Evolutionary conservation across 306 rosid genomes (phyloP), one percentile per base, ranked within the genome.

Genomic region (Vicia faba): DNA sequence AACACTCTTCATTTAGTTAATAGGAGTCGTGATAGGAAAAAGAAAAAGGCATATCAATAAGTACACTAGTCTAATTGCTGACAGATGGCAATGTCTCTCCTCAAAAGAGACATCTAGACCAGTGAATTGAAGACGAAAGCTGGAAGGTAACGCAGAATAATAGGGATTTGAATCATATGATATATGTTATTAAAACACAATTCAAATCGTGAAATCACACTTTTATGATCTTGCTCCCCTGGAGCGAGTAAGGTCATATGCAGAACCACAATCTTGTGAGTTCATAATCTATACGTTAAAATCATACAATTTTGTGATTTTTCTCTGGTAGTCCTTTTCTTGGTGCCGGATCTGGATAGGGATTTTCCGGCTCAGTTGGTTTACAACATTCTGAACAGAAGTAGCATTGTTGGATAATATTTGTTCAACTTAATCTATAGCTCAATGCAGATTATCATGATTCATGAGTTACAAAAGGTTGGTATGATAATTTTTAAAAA

Each of bases 381-480:
- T 29, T 45, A 14, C 64, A 11, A 10, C 16, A 59, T 50, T 26
- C 29, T 35, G 18, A 40, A 61, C 49, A 64, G 16, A 50, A 43
- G 13, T 15, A 41, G 61, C 16, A 57, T 25, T 19, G 33, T 48
- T 16, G 26, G 35, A 46, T 58, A n/a, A 57, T 41, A 44, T 57
- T 50, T 15, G 45, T 38, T 57, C 50, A 35, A 58, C 8, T 63
- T 16, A 3, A 77, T 48, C 46, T 36, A 70, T 38, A 39, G 39
- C 48, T 44, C 62, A 48, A 57, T 3, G 54, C 48, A 65, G 10
- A 64, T 38, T 64, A 65, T 45, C 41, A 38, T 11, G 51, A 61
- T 49, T 45, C 49, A 26, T n/a, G 51, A 61, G 44, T 45, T 36
- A 26, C 65, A 70, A 65, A 33, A 50, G 44, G 36, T 56, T 43